Evolutionary conservation across 176 grass and related monocot species (phyloP).

Genomic region (Cocos nucifera): DNA sequence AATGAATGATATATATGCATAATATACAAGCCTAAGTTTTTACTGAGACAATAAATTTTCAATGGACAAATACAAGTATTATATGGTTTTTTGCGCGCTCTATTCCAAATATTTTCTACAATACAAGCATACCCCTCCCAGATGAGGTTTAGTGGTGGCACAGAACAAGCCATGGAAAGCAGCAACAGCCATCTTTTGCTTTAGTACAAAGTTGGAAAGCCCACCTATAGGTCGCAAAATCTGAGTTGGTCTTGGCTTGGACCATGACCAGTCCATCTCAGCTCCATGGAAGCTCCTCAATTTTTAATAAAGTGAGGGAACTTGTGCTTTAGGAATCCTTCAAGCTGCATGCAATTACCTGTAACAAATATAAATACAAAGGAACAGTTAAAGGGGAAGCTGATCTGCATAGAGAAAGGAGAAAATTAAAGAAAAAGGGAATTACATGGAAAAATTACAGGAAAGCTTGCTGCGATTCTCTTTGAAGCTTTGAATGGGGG

Average conservation of each 20-base stretch:
- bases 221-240: slow-evolving; percentile 1
- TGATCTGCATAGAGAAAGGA: slow-evolving; percentile 2
- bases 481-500: slow-evolving; percentile 19
- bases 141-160: background rate
- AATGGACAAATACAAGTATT: too few species aligned
- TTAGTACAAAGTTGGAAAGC: slow-evolving; percentile 46
- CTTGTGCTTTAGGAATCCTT: background rate
- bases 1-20: too few species aligned
- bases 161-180: slow-evolving; percentile 14
- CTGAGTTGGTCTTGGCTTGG: slow-evolving; percentile 24
- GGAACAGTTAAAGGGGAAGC: slow-evolving; percentile 6
- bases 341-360: background rate
- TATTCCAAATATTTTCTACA: too few species aligned
- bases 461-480: slow-evolving; percentile 15
- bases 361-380: background rate
- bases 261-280: slow-evolving; percentile 29
- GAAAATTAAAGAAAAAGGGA: slow-evolving; percentile 9
- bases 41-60: too few species aligned
- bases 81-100: too few species aligned
- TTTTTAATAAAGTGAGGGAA: background rate
- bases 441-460: slow-evolving; percentile 17
- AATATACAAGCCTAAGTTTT: too few species aligned
- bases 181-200: slow-evolving; percentile 25
- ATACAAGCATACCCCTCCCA: background rate
- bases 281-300: background rate